A percentile compares a stretch with the other conserved stretches of the same genome.
These are phyloP conservation scores for Helotiales sp. DNA, from an alignment of 2,329 filamentous ascomycete genomes.

Conservation along the genomic window DNA sequence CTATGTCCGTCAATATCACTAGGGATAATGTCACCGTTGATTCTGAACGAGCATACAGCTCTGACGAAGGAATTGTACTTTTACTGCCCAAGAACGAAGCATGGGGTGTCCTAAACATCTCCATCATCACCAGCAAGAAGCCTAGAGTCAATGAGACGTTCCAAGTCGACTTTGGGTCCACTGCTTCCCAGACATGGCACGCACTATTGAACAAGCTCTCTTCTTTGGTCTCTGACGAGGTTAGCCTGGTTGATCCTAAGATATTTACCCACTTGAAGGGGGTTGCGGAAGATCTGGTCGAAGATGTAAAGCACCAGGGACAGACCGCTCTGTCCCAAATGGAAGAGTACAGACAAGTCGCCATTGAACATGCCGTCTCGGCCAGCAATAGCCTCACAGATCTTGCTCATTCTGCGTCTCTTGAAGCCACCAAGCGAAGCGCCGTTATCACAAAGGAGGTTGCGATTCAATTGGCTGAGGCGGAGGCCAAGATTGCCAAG, in stretches of 20 bases:
- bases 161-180: constrained; percentile 55
- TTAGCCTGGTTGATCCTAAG: constrained; percentile 16
- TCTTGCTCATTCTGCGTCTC: constrained; percentile 26
- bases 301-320: constrained; percentile 23
- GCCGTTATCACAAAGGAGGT: constrained; percentile 31
- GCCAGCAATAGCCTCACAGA: constrained; percentile 22
- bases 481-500: constrained; percentile 37
- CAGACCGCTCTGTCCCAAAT: constrained; percentile 22
- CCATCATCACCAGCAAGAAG: constrained; percentile 56
- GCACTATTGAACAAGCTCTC: constrained; percentile 27
- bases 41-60: constrained; percentile 42
- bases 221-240: constrained; percentile 26
- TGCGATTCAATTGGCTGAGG: constrained; percentile 30
- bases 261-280: constrained; percentile 21
- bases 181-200: constrained; percentile 27
- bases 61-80: constrained; percentile 35
- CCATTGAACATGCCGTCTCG: constrained; percentile 23
- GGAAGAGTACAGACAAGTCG: constrained; percentile 24
- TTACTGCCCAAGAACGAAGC: constrained; percentile 55
- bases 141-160: constrained; percentile 63
- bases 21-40: constrained; percentile 49
- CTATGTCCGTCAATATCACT: constrained; percentile 55
- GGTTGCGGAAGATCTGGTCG: constrained; percentile 22
- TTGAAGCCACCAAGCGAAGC: constrained; percentile 31
- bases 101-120: constrained; percentile 57